Evolutionary conservation across 2,329 filamentous ascomycete species (phyloP), one percentile per base, ranked within the genome.

Genomic region (Xylariaceae sp.): DNA sequence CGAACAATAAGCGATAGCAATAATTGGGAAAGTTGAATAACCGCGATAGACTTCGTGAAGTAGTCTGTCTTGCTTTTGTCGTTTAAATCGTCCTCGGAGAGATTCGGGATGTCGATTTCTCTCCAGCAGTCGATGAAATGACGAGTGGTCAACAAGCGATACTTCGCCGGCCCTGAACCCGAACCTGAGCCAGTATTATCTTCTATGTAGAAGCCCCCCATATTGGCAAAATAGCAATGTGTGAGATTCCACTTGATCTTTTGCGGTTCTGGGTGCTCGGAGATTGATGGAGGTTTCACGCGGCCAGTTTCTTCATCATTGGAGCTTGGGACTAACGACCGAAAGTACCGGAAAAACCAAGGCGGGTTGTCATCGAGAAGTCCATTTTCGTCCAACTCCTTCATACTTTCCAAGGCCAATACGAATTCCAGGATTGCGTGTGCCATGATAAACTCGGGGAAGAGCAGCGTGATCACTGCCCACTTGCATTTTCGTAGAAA

Each of bases 361-460:
- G 53, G 57, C 4, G 39, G 34, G 5, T 42, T 47, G 10, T 55
- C 17, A 17, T 51, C 57, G 1, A 59, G 42, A n/a, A 5, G 53
- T 10, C 48, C 30, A 39, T 52, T n/a, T 15, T 52, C 11, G 10
- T 48, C 23, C 9, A 59, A 35, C 9, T 37, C 34, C 30, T 15
- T 55, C 37, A 59, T 49, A 23, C 55, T 34, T 51, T 37, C 42
- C 42, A 48, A 8, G 8, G 37, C 49, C 48, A 49, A 49, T 13
- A 56, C 30, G 7, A 56, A 56, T 51, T 59, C 57, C 1, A 59
- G 13, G 13, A 59, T 55, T 1, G 57, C 57, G 5, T 56, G 57
- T 10, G 57, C 53, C 49, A 59, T 52, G n/a, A 59, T n/a, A 10
- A 59, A 55, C 48, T 59, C 57, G n/a, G 53, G 57, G 53, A 59